Evolutionary conservation across 345 rosid genomes (phyloP).

Genomic region (Eucalyptus microcorys): DNA sequence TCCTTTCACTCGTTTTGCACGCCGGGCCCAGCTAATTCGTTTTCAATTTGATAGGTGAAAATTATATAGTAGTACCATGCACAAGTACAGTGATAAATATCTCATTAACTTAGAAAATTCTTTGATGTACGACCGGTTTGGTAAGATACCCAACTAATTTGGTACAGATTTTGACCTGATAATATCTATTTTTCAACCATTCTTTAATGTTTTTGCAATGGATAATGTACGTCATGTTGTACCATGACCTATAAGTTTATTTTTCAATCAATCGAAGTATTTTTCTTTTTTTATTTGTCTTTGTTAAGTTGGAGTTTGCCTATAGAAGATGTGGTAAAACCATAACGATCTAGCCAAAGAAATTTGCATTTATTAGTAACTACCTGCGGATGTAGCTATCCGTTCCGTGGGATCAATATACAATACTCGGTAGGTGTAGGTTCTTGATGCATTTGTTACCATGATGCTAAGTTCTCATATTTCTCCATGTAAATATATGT

Average conservation of each 20-base stretch:
- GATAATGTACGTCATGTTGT: background rate
- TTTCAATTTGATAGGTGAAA: background rate
- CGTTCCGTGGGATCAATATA: background rate
- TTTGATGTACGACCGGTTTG: fast-evolving
- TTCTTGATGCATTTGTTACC: background rate
- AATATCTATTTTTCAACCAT: background rate
- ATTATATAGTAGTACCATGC: background rate
- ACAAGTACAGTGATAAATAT: background rate
- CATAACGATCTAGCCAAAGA: too few species aligned
- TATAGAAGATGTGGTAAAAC: too few species aligned
- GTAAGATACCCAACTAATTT: background rate
- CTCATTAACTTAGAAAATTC: background rate
- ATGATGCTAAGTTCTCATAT: background rate
- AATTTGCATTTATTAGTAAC: too few species aligned
- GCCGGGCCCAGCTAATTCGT: background rate
- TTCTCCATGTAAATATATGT: background rate
- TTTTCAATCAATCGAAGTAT: fast-evolving
- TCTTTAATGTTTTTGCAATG: background rate
- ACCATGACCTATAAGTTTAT: background rate
- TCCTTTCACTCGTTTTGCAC: background rate
- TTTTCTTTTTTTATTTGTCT: background rate
- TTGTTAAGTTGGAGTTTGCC: background rate
- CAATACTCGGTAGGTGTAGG: background rate
- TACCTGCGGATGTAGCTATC: background rate
- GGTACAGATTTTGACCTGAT: fast-evolving